Base-by-base conservation (phyloP, 2,329 filamentous ascomycete genomes). In the Claviceps maximensis region DNA sequence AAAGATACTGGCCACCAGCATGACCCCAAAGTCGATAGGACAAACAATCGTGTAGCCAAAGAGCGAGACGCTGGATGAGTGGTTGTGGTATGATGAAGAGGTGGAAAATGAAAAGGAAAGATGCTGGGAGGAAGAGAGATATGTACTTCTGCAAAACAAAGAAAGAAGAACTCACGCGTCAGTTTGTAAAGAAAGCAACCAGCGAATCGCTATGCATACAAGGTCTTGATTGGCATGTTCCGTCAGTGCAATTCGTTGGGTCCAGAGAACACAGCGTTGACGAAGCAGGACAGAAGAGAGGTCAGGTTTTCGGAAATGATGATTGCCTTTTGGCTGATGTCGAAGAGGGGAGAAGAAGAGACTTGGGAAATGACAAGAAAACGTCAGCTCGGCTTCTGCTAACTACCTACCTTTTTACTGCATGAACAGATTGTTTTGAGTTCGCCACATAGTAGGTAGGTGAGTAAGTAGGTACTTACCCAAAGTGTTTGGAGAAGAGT, bases 141-240 rank as follows among this genome's bases (percentile, higher is more conserved):
- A 45, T 23, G 41, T 23, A 10, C 10, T 19, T 25, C 23, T 25
- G 19, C 4, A 38, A 51, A 51, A 51, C 21, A 51, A 54, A 57
- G 44, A 51, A 56, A 57, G 55, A 60, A 53, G 53, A 51, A 64
- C 64, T 66, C 61, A 68, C 66, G 58, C 53, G 60, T 59, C 57
- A 62, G 57, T 52, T 58, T 58, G 56, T 58, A 58, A 55, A 51
- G 55, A 59, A 53, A 64, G 62, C 61, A 64, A 67, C 64, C 61
- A 63, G 62, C 63, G 63, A 66, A 66, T 53, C 54, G 59, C 61
- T 71, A 72, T 63, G 57, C 66, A 71, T 72, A 71, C 61, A 70
- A 65, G 61, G 54, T 55, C 60, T 56, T 54, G 52, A 51, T 42
- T 36, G 46, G 47, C 38, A 57, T 59, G 53, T 58, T 58, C 64